Base-by-base conservation (phyloP, 2,329 filamentous ascomycete genomes). In the Paramyrothecium sp. region DNA sequence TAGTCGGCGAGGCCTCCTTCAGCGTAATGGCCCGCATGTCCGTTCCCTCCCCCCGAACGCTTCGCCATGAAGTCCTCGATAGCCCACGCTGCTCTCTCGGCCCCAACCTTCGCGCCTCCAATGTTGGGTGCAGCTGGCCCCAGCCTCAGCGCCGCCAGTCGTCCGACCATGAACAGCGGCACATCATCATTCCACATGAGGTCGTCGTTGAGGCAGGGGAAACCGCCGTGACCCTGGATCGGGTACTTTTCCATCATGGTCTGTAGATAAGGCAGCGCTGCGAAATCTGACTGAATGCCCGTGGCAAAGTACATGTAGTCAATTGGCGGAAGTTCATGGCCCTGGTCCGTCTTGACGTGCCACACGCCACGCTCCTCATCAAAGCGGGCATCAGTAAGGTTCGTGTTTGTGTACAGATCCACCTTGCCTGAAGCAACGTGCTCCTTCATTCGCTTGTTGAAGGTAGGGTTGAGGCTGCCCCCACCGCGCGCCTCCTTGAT, bases 251-350 rank as follows among this genome's bases (percentile, higher is more conserved):
- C 60, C 10, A 83, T 71, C 67, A 94, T 82, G 0, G 75, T 81
- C 56, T 84, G 73, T 13, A 94, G 73, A 56, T 86, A 86, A 0
- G 87, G 81, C 21, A 92, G 76, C 2, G 78, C 77, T 1, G 73
- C 66, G 23, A 91, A 83, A 61, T 92, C 80, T 0, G 85, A 83
- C 52, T 85, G 80, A 44, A 90, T 83, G 0, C 90, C 90, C 0
- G 90, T 94, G 16, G 90, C 89, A 65, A 89, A 91, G 71, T 90
- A 89, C 60, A 92, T 84, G 71, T 89, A 89, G 69, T 92, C 79
- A 51, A 87, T 80, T 0, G 74, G 70, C 0, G 87, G 86, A 12
- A 89, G 68, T 3, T 72, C 67, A 1, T 73, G 73, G 16, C 85
- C 76, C 0, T 79, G 85, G 3, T 81, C 74, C 0, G 84, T 85